Conservation (phyloP, 768 basidiomycete species). For the Erythrobasidium yunnanense region DNA sequence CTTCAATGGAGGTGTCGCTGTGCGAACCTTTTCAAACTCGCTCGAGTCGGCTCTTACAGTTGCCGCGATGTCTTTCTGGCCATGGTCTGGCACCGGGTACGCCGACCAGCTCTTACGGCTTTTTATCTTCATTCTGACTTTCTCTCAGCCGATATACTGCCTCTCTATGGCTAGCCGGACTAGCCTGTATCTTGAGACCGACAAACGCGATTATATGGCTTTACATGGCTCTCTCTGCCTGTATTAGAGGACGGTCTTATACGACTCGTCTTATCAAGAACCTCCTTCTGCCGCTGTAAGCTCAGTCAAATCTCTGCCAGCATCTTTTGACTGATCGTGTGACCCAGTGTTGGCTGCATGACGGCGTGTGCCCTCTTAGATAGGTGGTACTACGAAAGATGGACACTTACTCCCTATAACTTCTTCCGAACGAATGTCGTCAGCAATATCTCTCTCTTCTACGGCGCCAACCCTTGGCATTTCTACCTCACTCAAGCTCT, state of each 20-base stretch:
- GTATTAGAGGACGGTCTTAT: not conserved
- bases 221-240: slow-evolving; percentile 49
- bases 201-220: slow-evolving; percentile 81
- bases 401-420: slow-evolving; percentile 64
- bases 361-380: slow-evolving; percentile 49
- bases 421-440: slow-evolving; percentile 76
- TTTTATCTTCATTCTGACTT: not conserved
- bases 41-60: slow-evolving; percentile 77
- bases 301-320: not conserved
- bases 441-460: slow-evolving; percentile 70
- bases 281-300: not conserved
- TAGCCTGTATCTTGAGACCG: slow-evolving; percentile 73
- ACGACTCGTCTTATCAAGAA: not conserved
- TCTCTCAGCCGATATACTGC: slow-evolving; percentile 29
- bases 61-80: slow-evolving; percentile 65
- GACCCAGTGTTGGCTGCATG: slow-evolving; percentile 37
- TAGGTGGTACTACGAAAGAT: slow-evolving; percentile 55
- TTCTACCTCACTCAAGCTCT: slow-evolving; percentile 79
- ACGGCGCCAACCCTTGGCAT: slow-evolving; percentile 73
- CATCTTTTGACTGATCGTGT: too few relatives aligned
- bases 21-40: slow-evolving; percentile 84
- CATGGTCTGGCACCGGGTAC: slow-evolving; percentile 31
- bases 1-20: slow-evolving; percentile 72
- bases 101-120: not conserved
- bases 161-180: slow-evolving; percentile 54